Percentiles rank a stretch among this genome's conserved stretches.
Evolutionary conservation across 2,329 filamentous ascomycete genomes (phyloP).

Genomic region (Dryadomyces quercus-mongolicae): DNA sequence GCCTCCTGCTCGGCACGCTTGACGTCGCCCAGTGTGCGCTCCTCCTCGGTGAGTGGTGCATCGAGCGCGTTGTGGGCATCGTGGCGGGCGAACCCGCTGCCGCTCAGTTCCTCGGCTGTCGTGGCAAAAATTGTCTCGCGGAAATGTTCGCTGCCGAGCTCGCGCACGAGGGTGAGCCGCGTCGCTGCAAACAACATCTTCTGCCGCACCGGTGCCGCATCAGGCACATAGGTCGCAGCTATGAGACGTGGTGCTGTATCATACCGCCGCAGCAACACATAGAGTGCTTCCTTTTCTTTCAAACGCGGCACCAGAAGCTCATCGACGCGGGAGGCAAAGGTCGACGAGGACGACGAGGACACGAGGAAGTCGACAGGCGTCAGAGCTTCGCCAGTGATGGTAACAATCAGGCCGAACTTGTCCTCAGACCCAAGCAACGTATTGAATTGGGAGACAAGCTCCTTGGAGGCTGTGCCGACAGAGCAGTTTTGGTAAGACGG

Average conservation of each 20-base stretch:
- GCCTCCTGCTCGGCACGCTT: conserved; percentile 66
- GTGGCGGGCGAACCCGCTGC: conserved; percentile 58
- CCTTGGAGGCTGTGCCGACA: conserved; percentile 53
- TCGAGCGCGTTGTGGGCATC: conserved; percentile 52
- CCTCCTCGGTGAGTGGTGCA: conserved; percentile 69
- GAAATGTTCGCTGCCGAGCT: conserved; percentile 70
- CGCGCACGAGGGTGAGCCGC: conserved; percentile 60
- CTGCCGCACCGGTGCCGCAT: conserved; percentile 65
- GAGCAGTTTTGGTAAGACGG: background rate
- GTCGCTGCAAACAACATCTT: conserved; percentile 82
- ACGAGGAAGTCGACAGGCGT: conserved; percentile 42
- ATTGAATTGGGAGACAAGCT: conserved; percentile 65
- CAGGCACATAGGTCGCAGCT: conserved; percentile 68
- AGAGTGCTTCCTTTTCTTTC: conserved; percentile 54
- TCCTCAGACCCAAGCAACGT: conserved; percentile 47
- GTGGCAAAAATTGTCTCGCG: conserved; percentile 65
- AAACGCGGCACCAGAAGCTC: conserved; percentile 49
- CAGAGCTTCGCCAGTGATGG: conserved; percentile 58
- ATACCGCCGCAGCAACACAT: conserved; percentile 62
- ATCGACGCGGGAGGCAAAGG: conserved; percentile 52
- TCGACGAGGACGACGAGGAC: conserved; percentile 37
- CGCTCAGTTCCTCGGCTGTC: conserved; percentile 54
- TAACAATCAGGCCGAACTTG: conserved; percentile 59
- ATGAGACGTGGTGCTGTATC: conserved; percentile 45
- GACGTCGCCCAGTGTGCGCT: conserved; percentile 57